Evolutionary conservation across 1,139 yeast species (phyloP), one percentile per base, ranked within the genome.

Genomic region (Komagataea norvegica): DNA sequence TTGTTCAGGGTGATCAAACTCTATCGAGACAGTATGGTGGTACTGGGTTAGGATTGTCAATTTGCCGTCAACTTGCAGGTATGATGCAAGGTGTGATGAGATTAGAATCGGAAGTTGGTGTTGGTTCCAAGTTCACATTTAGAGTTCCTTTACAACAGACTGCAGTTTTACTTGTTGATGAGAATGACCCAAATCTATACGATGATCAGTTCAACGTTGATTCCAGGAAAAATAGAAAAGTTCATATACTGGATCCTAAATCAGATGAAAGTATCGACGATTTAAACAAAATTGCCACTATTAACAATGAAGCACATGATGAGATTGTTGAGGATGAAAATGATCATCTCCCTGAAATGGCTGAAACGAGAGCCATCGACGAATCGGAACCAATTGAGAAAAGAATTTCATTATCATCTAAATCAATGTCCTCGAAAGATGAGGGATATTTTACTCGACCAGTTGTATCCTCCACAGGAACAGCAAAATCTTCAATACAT

Each of bases 1-100:
- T 91, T 64, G 87, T 87, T 23, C 98, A 89, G 62, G 97, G 97
- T 31, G 97, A 91, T 54, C 96, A 89, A 60, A 88, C 96, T 0
- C 69, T 89, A 26, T 83, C 95, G 3, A 70, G 96, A 57, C 85
- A 89, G 38, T 84, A 85, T 56, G 96, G 96, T 41, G 98, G 98
- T 49, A 88, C 96, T 0, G 98, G 98, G 8, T 68, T 91, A 38
- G 98, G 98, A 2, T 70, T 91, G 34, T 86, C 96, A 0, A 89
- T 91, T 56, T 89, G 96, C 60, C 73, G 89, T 43, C 96, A 91
- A 61, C 70, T 91, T 45, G 94, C 96, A 1, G 75, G 74, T 25
- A 79, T 89, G 79, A 86, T 89, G 89, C 75, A 81, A 40, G 96
- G 95, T 42, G 80, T 86, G 0, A 73, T 91, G 62, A 70, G 77